Evolutionary conservation across 2,329 filamentous ascomycete genomes (phyloP), one percentile per base, ranked within the genome.

Genomic region (Ophiognomonia clavigignenti-juglandacearum): DNA sequence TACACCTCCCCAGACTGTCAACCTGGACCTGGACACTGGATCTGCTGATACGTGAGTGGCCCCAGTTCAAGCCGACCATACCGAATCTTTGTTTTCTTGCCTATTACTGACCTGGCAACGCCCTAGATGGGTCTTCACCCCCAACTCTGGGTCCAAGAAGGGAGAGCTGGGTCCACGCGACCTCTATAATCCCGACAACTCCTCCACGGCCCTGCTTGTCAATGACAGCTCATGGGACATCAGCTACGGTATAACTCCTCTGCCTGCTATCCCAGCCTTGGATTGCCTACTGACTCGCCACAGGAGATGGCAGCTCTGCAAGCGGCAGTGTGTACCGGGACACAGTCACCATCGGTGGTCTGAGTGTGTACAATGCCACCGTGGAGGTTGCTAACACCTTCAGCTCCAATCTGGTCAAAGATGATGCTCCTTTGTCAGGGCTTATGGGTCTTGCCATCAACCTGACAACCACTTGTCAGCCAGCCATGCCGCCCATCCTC

Each of bases 1-100:
- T 37, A 75, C 59, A 1, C 73, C 72, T 6, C 54, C 61, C 6
- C 80, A 83, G 56, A 76, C 68, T 3, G 61, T 88, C 53, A 75
- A 80, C 50, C 62, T 90, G 51, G 83, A 88, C 60, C 76, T 90
- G 51, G 86, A 90, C 55, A 90, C 86, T 13, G 77, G 75, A 10
- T 80, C 76, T 7, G 66, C 71, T 9, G 77, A 80, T 49, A 63
- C 77, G 83, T 93, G 76, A 77, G 85, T 80, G 39, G 16, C n/a
- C 7, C 24, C 6, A 18, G 2, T 13, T 4, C 10, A 19, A 13
- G 32, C 8, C 2, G 23, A 7, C 19, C 5, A 39, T 23, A 24
- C 36, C n/a, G 6, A 48, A 9, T 14, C 11, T n/a, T 2, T 10
- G 4, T 9, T 24, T 27, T 27, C 10, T 10, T 26, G 6, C 10